A percentile compares a stretch with the other conserved stretches of the same genome.
phyloP scores from a whole-genome alignment of 1,284 basidiomycete genomes.

The Sporisorium graminicola region DNA sequence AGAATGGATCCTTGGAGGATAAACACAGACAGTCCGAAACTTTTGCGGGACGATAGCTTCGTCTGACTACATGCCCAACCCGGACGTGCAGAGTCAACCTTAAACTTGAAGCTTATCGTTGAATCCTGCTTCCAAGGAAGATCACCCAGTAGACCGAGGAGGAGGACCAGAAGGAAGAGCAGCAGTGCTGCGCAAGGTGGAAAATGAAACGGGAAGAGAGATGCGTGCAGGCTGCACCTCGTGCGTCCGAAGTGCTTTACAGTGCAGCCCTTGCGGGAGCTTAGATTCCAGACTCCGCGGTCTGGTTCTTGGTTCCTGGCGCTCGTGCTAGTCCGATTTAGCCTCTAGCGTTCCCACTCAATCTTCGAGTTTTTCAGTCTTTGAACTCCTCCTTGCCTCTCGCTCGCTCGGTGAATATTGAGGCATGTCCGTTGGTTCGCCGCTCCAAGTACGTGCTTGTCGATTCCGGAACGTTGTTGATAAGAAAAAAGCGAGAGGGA shows the following conservation, averaged over 20 bases:
- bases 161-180: background rate
- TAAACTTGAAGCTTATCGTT: background rate
- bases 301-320: background rate
- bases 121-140: background rate
- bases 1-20: no score
- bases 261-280: slow-evolving; percentile 8
- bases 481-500: background rate
- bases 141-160: background rate
- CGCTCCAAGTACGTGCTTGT: background rate
- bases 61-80: background rate
- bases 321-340: background rate
- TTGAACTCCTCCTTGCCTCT: background rate
- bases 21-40: background rate
- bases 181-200: no score
- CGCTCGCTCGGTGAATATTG: no score
- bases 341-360: background rate
- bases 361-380: background rate
- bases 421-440: background rate
- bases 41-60: background rate
- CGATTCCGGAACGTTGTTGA: background rate
- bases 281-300: slow-evolving; percentile 13
- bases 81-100: background rate
- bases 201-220: background rate
- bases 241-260: slow-evolving; percentile 31
- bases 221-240: slow-evolving; percentile 22